Evolutionary conservation across 2,329 filamentous ascomycete species (phyloP).

Genomic region (Scolecobasidium constrictum): DNA sequence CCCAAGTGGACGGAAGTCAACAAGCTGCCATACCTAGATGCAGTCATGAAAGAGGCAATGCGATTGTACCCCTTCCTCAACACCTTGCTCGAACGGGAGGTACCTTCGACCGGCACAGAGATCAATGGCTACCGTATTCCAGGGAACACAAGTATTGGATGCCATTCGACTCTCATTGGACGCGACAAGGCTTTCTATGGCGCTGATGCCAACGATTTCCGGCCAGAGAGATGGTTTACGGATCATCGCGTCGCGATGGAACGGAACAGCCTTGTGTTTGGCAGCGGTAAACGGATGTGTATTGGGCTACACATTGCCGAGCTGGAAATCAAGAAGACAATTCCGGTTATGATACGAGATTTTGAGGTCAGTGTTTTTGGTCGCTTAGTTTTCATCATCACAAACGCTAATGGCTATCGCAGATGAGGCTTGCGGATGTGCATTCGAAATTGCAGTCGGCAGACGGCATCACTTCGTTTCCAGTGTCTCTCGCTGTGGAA

Average conservation of each 20-base stretch:
- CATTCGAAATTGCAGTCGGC: too few species aligned
- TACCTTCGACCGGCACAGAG: conserved; percentile 52
- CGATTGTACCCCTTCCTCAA: conserved; percentile 65
- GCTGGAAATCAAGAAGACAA: too few species aligned
- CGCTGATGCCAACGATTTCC: conserved; percentile 18
- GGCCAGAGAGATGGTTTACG: conserved; percentile 19
- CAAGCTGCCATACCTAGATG: conserved; percentile 63
- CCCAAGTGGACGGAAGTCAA: conserved; percentile 59
- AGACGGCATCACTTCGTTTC: too few species aligned
- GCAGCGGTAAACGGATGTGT: conserved; percentile 30
- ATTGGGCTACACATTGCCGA: conserved; percentile 30
- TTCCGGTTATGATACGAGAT: too few species aligned
- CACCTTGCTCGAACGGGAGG: conserved; percentile 60
- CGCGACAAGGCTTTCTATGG: too few species aligned
- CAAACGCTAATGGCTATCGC: too few species aligned
- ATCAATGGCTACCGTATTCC: conserved; percentile 54
- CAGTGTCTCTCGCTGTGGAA: too few species aligned
- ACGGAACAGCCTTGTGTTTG: conserved; percentile 28
- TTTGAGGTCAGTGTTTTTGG: too few species aligned
- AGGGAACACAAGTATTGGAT: conserved; percentile 63
- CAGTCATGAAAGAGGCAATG: conserved; percentile 68
- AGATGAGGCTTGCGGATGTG: too few species aligned
- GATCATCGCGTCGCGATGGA: conserved; percentile 12
- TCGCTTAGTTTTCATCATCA: too few species aligned
- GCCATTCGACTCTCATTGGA: too few species aligned